These are phyloP conservation scores for Rhododendron mucronatum DNA, from an alignment of 148 eudicot species.

Conservation along the genomic window DNA sequence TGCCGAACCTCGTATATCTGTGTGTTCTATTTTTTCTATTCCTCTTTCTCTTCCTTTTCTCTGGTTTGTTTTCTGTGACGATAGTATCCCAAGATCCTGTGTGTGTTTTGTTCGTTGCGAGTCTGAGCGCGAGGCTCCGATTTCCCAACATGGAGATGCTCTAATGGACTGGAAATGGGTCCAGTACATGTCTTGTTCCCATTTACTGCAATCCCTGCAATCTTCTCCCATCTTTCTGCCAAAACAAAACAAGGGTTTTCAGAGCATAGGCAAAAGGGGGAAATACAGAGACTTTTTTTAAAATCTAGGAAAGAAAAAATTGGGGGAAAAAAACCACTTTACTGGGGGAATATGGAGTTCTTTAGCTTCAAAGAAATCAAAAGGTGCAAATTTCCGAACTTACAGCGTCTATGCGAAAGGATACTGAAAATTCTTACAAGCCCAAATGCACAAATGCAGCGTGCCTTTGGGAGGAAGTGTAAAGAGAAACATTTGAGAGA, in stretches of 20 bases:
- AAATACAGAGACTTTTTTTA: not conserved
- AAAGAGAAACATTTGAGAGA: not conserved
- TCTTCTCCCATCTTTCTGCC: slow-evolving; percentile 27
- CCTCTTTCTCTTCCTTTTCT: too few relatives aligned
- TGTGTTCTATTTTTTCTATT: too few relatives aligned
- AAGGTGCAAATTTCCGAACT: not conserved
- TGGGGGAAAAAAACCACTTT: not conserved
- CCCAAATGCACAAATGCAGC: not conserved
- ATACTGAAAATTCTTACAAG: not conserved
- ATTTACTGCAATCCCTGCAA: slow-evolving; percentile 30
- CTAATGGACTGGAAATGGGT: slow-evolving; percentile 32
- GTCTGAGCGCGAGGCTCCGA: too few relatives aligned
- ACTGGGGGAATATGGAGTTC: too few relatives aligned
- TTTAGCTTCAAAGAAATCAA: not conserved
- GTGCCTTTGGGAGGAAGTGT: not conserved
- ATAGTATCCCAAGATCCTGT: too few relatives aligned
- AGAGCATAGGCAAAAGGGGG: not conserved
- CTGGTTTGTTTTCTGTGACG: too few relatives aligned
- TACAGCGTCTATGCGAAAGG: not conserved
- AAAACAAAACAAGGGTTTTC: not conserved
- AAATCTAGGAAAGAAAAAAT: not conserved
- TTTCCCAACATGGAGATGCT: too few relatives aligned
- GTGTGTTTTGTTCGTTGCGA: too few relatives aligned
- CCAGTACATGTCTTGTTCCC: slow-evolving; percentile 48
- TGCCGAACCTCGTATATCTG: too few relatives aligned